phyloP scores from a whole-genome alignment of 352 stramenopile species.

The Globisporangium splendens region DNA sequence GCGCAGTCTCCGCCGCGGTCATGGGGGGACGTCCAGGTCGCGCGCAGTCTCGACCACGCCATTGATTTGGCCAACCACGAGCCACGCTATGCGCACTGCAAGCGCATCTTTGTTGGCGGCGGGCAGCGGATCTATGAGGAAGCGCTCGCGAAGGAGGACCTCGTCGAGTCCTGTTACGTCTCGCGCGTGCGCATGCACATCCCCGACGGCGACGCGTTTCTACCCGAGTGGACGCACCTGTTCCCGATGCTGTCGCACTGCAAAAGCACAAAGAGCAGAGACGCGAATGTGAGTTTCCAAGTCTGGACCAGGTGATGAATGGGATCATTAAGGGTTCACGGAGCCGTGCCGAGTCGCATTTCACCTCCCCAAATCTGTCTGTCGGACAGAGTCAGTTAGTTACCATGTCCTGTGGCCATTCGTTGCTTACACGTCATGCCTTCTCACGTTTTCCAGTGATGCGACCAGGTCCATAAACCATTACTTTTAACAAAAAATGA shows the following conservation, averaged over 20 bases:
- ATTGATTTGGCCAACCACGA: slow-evolving; percentile 29
- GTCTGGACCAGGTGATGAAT: slow-evolving; percentile 11
- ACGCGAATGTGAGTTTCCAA: slow-evolving; percentile 12
- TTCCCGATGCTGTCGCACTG: slow-evolving; percentile 39
- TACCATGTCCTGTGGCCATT: no score
- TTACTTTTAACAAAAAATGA: no score
- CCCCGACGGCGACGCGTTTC: slow-evolving; percentile 45
- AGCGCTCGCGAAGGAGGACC: slow-evolving; percentile 29
- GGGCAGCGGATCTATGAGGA: slow-evolving; percentile 60
- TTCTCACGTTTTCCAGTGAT: no score
- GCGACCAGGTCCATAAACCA: no score
- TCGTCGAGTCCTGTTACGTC: slow-evolving; percentile 58
- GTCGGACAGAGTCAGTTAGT: no score
- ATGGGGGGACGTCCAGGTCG: slow-evolving; percentile 25
- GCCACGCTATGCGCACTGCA: slow-evolving; percentile 31
- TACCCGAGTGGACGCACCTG: slow-evolving; percentile 44
- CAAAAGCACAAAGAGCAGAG: neutral
- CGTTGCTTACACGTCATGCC: no score
- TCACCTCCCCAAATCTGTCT: no score
- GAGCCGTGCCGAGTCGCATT: no score
- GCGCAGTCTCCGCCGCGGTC: slow-evolving; percentile 7
- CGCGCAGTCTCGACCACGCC: slow-evolving; percentile 36
- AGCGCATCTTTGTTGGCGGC: slow-evolving; percentile 57
- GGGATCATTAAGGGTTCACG: no score
- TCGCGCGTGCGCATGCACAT: slow-evolving; percentile 52